These are phyloP conservation scores for Sporothrix protearum DNA, from an alignment of 2,329 filamentous ascomycete species.

Conservation along the genomic window DNA sequence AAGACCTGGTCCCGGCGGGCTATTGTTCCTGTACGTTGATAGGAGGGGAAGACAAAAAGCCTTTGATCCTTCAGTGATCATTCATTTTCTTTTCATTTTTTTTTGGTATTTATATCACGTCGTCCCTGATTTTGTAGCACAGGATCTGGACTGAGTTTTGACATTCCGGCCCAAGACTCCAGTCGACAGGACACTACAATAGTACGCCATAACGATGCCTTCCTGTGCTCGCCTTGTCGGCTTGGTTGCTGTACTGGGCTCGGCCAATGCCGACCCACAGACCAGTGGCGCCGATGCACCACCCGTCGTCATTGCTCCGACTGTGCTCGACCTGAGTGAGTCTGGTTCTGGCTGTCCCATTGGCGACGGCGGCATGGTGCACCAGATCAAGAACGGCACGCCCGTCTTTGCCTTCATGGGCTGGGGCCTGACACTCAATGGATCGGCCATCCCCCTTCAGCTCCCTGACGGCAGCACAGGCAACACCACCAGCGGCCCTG, in stretches of 20 bases:
- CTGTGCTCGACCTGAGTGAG: constrained; percentile 28
- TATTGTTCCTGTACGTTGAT: background rate
- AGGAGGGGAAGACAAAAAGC: background rate
- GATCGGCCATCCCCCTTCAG: constrained; percentile 1
- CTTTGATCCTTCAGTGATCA: background rate
- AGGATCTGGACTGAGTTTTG: background rate
- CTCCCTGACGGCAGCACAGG: background rate
- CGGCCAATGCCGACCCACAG: background rate
- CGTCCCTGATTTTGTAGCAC: background rate
- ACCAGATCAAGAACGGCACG: constrained; percentile 26
- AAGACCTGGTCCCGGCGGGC: background rate
- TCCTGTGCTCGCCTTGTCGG: background rate
- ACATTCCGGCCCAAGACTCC: background rate
- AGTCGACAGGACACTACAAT: background rate
- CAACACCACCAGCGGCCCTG: constrained; percentile 1
- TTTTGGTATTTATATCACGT: background rate
- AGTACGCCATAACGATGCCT: background rate
- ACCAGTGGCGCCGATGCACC: background rate
- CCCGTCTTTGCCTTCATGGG: constrained; percentile 29
- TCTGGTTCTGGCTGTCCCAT: constrained; percentile 30
- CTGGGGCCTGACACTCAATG: constrained; percentile 27
- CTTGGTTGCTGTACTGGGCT: background rate
- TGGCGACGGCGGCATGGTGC: constrained; percentile 28
- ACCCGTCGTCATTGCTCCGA: constrained; percentile 30
- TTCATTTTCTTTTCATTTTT: background rate